phyloP scores from a whole-genome alignment of 805 yeast species.

The Saturnispora saitoi region DNA sequence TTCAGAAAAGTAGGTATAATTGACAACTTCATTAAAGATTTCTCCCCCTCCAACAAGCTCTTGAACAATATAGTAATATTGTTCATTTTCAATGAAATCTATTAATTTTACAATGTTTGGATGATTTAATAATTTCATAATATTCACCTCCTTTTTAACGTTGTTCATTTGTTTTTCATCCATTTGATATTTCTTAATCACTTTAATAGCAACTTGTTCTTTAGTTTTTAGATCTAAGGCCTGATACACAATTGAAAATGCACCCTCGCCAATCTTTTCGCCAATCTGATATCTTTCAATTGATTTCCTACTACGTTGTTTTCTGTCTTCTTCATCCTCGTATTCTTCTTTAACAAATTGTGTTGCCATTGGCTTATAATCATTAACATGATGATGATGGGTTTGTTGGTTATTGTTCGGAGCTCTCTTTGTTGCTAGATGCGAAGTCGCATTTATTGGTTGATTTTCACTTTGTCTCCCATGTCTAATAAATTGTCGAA shows the following conservation, averaged over 20 bases:
- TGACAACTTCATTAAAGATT: conserved; percentile 70
- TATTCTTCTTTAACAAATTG: conserved; percentile 28
- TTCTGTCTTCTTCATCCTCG: conserved; percentile 15
- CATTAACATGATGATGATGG: conserved; percentile 15
- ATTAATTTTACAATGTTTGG: conserved; percentile 57
- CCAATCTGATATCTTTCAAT: conserved; percentile 34
- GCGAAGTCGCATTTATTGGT: background rate
- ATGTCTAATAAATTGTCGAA: conserved; percentile 36
- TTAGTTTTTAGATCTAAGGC: conserved; percentile 34
- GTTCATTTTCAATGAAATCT: conserved; percentile 55
- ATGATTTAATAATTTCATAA: conserved; percentile 59
- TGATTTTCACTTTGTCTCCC: conserved; percentile 30
- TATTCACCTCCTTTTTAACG: conserved; percentile 71
- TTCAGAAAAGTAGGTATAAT: conserved; percentile 68
- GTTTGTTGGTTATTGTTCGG: background rate
- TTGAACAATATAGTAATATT: conserved; percentile 59
- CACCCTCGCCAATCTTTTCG: conserved; percentile 52
- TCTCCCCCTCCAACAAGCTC: conserved; percentile 76
- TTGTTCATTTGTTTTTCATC: conserved; percentile 54
- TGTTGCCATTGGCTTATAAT: conserved; percentile 26
- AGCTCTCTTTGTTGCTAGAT: background rate
- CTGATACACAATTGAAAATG: conserved; percentile 47
- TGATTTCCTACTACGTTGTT: conserved; percentile 18
- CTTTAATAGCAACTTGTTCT: conserved; percentile 43
- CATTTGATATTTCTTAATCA: conserved; percentile 62